phyloP scores from a whole-genome alignment of 495 filamentous ascomycete genomes.

The Penicillium crystallinum region DNA sequence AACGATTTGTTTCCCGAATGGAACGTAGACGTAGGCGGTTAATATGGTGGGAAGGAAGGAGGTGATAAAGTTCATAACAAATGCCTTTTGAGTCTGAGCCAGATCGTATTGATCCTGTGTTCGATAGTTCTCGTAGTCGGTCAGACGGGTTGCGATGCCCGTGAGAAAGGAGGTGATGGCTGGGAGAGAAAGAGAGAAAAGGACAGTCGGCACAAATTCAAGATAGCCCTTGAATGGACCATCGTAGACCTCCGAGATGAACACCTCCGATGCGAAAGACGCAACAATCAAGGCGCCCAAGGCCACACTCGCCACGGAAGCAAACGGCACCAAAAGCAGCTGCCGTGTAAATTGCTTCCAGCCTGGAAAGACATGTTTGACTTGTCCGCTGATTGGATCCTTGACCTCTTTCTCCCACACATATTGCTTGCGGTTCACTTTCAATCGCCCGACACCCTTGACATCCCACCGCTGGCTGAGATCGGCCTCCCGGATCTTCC shows the following conservation, averaged over 20 bases:
- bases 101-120: slow-evolving; percentile 75
- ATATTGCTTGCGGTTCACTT: slow-evolving; percentile 73
- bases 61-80: slow-evolving; percentile 93
- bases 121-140: slow-evolving; percentile 85
- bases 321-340: slow-evolving; percentile 81
- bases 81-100: slow-evolving; percentile 82
- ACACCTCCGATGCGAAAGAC: slow-evolving; percentile 87
- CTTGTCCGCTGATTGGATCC: slow-evolving; percentile 81
- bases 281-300: slow-evolving; percentile 75
- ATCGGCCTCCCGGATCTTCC: slow-evolving; percentile 91
- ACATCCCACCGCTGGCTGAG: slow-evolving; percentile 90
- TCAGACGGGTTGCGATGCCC: slow-evolving; percentile 67
- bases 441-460: slow-evolving; percentile 72
- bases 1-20: slow-evolving; percentile 77
- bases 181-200: slow-evolving; percentile 73
- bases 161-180: slow-evolving; percentile 70
- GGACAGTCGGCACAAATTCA: slow-evolving; percentile 77
- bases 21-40: slow-evolving; percentile 94
- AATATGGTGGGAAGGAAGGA: slow-evolving; percentile 88
- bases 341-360: slow-evolving; percentile 72
- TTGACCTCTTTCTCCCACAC: slow-evolving; percentile 65
- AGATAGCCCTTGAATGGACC: slow-evolving; percentile 79
- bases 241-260: slow-evolving; percentile 87
- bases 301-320: slow-evolving; percentile 60
- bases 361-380: slow-evolving; percentile 66